phyloP scores from a whole-genome alignment of 2,329 filamentous ascomycete genomes.

The Hymenoscyphus fraxineus region DNA sequence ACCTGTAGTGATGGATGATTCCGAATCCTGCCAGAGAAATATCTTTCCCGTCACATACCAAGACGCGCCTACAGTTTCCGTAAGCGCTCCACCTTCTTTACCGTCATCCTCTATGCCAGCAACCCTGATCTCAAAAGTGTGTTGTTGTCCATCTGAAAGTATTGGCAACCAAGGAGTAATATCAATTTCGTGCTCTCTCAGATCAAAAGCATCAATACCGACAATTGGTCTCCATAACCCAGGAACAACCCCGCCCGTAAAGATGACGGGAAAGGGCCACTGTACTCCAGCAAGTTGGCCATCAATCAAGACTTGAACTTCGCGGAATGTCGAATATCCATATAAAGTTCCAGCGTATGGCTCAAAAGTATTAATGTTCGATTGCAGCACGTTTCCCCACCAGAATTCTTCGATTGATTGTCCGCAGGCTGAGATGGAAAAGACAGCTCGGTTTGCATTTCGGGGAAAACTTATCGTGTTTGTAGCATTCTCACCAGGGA shows the following conservation, averaged over 20 bases:
- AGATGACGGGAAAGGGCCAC: constrained; percentile 80
- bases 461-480: constrained; percentile 60
- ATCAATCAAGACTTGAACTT: constrained; percentile 74
- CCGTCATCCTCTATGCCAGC: constrained; percentile 58
- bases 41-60: constrained; percentile 79
- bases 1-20: constrained; percentile 50
- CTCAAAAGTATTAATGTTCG: constrained; percentile 56
- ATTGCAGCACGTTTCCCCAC: constrained; percentile 73
- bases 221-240: constrained; percentile 75
- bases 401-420: constrained; percentile 79
- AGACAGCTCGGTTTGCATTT: constrained; percentile 65
- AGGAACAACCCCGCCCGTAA: constrained; percentile 75
- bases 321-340: constrained; percentile 71
- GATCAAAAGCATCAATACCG: constrained; percentile 73
- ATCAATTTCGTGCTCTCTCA: constrained; percentile 77
- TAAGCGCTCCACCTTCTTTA: constrained; percentile 45
- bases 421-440: constrained; percentile 73
- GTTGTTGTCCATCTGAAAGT: constrained; percentile 60
- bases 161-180: constrained; percentile 71
- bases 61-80: constrained; percentile 55
- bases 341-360: constrained; percentile 53
- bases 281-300: constrained; percentile 67
- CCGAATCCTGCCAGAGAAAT: constrained; percentile 67
- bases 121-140: constrained; percentile 66
- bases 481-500: constrained; percentile 60